phyloP scores from a whole-genome alignment of 2,329 filamentous ascomycete species.

The Drechslerella dactyloides region DNA sequence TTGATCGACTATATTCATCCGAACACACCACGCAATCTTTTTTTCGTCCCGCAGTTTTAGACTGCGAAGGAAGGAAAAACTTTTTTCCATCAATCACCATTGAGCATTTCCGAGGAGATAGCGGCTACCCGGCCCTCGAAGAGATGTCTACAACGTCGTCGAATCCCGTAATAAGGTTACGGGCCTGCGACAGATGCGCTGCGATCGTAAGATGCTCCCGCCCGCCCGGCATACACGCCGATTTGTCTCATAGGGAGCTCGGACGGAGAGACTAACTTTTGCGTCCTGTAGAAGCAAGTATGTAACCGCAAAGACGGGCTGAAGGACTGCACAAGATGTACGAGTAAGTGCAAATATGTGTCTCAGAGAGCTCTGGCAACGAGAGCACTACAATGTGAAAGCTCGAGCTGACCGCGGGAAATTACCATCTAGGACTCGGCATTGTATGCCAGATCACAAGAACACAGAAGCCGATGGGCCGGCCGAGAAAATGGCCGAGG shows the following conservation, averaged over 20 bases:
- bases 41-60: constrained; percentile 38
- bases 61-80: constrained; percentile 33
- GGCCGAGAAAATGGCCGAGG: constrained; percentile 50
- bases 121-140: neutral
- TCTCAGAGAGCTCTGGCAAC: neutral
- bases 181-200: constrained; percentile 51
- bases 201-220: constrained; percentile 40
- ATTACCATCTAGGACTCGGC: constrained; percentile 43
- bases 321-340: constrained; percentile 50
- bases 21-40: constrained; percentile 31
- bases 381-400: constrained; percentile 1
- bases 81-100: constrained; percentile 44
- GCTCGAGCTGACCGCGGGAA: constrained; percentile 9
- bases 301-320: constrained; percentile 51
- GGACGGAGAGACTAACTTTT: constrained; percentile 19
- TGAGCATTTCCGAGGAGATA: constrained; percentile 16
- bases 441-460: constrained; percentile 51
- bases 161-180: constrained; percentile 48
- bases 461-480: constrained; percentile 52
- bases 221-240: constrained; percentile 6
- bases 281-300: constrained; percentile 48
- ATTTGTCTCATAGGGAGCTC: constrained; percentile 19
- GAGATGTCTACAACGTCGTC: constrained; percentile 41
- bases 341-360: constrained; percentile 46
- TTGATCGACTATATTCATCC: constrained; percentile 46